Conservation (phyloP, 202 grass and related monocot genomes). For the Elaeis oleifera region DNA sequence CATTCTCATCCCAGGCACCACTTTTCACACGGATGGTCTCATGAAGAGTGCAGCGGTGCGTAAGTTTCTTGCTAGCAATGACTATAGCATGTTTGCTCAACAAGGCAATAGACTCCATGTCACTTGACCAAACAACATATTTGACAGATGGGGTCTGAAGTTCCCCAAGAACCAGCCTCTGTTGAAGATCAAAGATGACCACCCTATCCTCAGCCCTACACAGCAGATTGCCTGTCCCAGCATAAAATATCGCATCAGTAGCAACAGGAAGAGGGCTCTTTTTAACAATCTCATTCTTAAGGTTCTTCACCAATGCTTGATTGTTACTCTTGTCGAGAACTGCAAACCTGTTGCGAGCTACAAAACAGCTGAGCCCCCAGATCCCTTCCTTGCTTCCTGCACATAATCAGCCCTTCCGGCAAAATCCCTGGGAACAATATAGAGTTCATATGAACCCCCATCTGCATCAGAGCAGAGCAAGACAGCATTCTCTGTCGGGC, state of each 20-base stretch:
- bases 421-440: slow-evolving; percentile 73
- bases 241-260: slow-evolving; percentile 91
- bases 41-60: slow-evolving; percentile 70
- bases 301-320: slow-evolving; percentile 90
- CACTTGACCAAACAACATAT: slow-evolving; percentile 81
- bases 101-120: slow-evolving; percentile 87
- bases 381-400: slow-evolving; percentile 84
- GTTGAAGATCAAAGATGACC: slow-evolving; percentile 91
- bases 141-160: slow-evolving; percentile 79
- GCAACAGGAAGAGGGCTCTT: slow-evolving; percentile 76
- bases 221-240: slow-evolving; percentile 83
- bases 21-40: slow-evolving; percentile 98
- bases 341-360: slow-evolving; percentile 91
- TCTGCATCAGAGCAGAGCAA: slow-evolving; percentile 85
- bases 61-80: slow-evolving; percentile 81
- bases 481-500: slow-evolving; percentile 94
- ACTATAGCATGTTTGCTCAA: slow-evolving; percentile 93
- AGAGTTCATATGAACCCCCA: slow-evolving; percentile 88
- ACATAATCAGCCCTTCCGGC: slow-evolving; percentile 63
- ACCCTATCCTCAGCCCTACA: slow-evolving; percentile 90
- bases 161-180: slow-evolving; percentile 82
- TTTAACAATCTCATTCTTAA: slow-evolving; percentile 96
- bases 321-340: slow-evolving; percentile 95
- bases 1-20: slow-evolving; percentile 98
- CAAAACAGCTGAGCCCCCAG: slow-evolving; percentile 76